Evolutionary conservation across 768 basidiomycete species (phyloP), one percentile per base, ranked within the genome.

Genomic region (Termitomyces sp.): DNA sequence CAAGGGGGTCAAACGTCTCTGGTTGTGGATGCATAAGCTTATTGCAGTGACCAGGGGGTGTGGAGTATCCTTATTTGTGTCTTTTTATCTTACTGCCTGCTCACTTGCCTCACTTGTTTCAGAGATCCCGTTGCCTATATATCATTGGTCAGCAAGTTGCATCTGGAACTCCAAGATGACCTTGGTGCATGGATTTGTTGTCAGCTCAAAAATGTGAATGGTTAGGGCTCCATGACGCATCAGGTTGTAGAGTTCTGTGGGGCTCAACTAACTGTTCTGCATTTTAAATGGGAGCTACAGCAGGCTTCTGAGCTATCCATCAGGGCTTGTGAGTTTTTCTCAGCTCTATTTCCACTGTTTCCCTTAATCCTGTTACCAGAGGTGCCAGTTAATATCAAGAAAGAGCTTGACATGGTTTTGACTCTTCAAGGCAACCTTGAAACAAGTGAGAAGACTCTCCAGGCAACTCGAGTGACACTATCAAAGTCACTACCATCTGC

Each of bases 311-410:
- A 43, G 22, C 22, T 43, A 10, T 43, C 22, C 6, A 24, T 22
- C 9, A 22, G 42, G 42, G 42, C 42, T 43, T 22, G 22, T 43
- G 9, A 43, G 42, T 43, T 22, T 20, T 41, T 7, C 4, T 8
- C 3, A 6, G 2, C 9, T 20, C 5, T 20, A 2, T 8, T 2
- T n/a, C n/a, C 5, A 8, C 9, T 20, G n/a, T 8, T 10, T 16
- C 12, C 12, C 1, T 13, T 0, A 37, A 37, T n/a, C n/a, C 16
- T 16, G 5, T 37, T 37, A 13, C 1, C 36, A 37, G 71, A 72
- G 60, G 67, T 67, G 0, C 70, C 70, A 1, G 58, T 46, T 18
- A 3, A 14, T 26, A 26, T 46, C 44, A 27, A 46, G 6, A 46
- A 27, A 8, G 44, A 46, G 14, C 44, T 46, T 2, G 14, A 46